Percentiles rank a stretch among this genome's conserved stretches.
Evolutionary conservation across 2,329 filamentous ascomycete genomes (phyloP).

Genomic region (Huntiella abstrusa): DNA sequence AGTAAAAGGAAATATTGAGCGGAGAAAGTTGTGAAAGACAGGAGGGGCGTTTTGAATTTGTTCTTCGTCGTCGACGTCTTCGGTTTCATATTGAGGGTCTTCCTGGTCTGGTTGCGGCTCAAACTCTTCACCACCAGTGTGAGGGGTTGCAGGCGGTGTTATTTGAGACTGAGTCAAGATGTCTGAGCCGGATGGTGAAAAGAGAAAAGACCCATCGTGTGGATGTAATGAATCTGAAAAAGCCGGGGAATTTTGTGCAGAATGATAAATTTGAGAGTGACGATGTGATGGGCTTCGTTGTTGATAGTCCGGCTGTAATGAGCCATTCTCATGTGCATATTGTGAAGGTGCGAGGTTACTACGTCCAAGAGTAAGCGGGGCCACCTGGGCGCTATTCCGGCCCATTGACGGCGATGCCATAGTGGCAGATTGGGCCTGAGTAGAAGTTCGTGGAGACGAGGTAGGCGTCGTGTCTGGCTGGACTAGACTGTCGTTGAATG

Average conservation of each 20-base stretch:
- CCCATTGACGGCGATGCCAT: slow-evolving; percentile 20
- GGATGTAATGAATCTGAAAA: slow-evolving; percentile 2
- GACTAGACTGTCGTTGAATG: neutral
- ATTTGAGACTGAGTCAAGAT: slow-evolving; percentile 40
- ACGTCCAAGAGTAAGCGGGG: slow-evolving; percentile 32
- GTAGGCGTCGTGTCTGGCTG: neutral
- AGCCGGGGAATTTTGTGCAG: neutral
- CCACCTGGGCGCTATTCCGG: slow-evolving; percentile 42
- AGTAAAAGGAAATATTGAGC: slow-evolving; percentile 84
- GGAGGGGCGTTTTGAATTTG: slow-evolving; percentile 27
- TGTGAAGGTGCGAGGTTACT: slow-evolving; percentile 2
- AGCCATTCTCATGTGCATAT: neutral
- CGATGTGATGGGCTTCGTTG: slow-evolving; percentile 1
- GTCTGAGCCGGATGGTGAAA: slow-evolving; percentile 17
- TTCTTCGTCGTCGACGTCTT: slow-evolving; percentile 16
- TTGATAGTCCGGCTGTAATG: neutral
- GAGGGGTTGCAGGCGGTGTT: slow-evolving; percentile 60
- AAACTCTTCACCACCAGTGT: slow-evolving; percentile 44
- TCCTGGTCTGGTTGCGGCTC: slow-evolving; percentile 14
- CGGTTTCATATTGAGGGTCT: slow-evolving; percentile 13
- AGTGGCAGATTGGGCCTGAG: neutral
- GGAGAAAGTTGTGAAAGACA: slow-evolving; percentile 82
- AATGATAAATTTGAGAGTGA: neutral
- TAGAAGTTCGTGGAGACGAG: neutral
- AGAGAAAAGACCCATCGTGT: slow-evolving; percentile 14